Evolutionary conservation across 1,139 yeast genomes (phyloP), one percentile per base, ranked within the genome.

Genomic region (Kurtzmaniella natalensis): DNA sequence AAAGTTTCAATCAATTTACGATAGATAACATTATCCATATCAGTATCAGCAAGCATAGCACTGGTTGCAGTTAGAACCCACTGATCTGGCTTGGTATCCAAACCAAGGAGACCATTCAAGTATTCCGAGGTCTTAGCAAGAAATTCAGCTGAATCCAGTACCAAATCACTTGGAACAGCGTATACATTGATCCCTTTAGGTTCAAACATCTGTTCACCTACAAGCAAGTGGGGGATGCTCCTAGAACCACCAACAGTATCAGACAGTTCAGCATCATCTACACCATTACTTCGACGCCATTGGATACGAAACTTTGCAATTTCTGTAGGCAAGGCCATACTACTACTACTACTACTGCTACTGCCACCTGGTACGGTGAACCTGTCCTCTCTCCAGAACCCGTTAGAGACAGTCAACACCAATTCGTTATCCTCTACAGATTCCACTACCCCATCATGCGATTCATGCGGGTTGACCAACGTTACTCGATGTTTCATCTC

Each of bases 401-500:
- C 42, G 7, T 43, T 41, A 13, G 44, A 36, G 8, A 48, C 33
- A 2, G 45, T 41, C 18, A 48, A 34, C 21, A 32, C 33, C 9
- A 55, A 32, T 23, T 40, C 40, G 2, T 48, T 44, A 8, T 40
- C 27, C 28, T 46, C 41, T 13, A 50, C 42, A 8, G 39, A 25
- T 9, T 46, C 36, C 10, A 64, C 48, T 7, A 59, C 35, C 24
- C 53, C 59, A 37, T 61, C 64, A 30, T 51, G 51, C 16, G 50
- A 32, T 2, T 47, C 44, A 9, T 44, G 30, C 3, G 59, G 62
- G 40, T 63, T 64, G 43, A 53, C 46, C 18, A 63, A 40, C 11
- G 72, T 62, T 18, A 57, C 48, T 45, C 72, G 51, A 34, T 64
- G 70, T 44, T 27, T 32, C 5, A 27, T 16, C 37, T n/a, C n/a